Conservation (phyloP, 2,329 filamentous ascomycete species). For the Escovopsis sp. region DNA sequence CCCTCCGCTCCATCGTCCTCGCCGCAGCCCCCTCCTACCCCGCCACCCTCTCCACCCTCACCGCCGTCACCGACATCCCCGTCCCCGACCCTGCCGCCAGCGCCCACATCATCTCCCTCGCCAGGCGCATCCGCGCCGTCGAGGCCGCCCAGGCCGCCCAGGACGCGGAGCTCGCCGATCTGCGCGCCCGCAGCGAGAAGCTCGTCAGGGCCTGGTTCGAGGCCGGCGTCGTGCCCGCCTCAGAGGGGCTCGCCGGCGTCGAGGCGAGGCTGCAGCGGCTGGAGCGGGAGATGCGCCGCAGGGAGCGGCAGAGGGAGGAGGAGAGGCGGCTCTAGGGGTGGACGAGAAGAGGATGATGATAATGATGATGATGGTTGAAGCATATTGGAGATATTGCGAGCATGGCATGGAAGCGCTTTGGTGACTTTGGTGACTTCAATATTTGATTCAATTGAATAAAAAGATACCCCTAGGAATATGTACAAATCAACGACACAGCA, state of each 20-base stretch:
- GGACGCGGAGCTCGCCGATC: conserved; percentile 44
- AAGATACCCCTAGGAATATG: no score
- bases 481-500: no score
- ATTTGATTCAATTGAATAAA: no score
- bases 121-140: conserved; percentile 46
- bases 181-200: conserved; percentile 47
- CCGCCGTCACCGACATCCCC: conserved; percentile 39
- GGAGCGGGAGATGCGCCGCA: conserved; percentile 50
- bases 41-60: conserved; percentile 40
- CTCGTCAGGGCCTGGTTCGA: conserved; percentile 61
- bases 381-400: no score
- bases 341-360: no score
- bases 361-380: no score
- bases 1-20: conserved; percentile 40
- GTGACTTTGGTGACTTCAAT: no score
- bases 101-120: conserved; percentile 40
- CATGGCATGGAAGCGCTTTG: no score
- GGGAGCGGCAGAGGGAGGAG: conserved; percentile 43
- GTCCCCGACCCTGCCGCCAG: conserved; percentile 41
- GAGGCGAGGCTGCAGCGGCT: conserved; percentile 51
- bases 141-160: conserved; percentile 48
- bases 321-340: conserved; percentile 18
- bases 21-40: conserved; percentile 41
- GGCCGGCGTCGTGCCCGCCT: conserved; percentile 50
- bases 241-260: conserved; percentile 54